A percentile compares a stretch with the other conserved stretches of the same genome.
Conservation (phyloP, 2,329 filamentous ascomycete species). For the Trichoderma afroharzianum region DNA sequence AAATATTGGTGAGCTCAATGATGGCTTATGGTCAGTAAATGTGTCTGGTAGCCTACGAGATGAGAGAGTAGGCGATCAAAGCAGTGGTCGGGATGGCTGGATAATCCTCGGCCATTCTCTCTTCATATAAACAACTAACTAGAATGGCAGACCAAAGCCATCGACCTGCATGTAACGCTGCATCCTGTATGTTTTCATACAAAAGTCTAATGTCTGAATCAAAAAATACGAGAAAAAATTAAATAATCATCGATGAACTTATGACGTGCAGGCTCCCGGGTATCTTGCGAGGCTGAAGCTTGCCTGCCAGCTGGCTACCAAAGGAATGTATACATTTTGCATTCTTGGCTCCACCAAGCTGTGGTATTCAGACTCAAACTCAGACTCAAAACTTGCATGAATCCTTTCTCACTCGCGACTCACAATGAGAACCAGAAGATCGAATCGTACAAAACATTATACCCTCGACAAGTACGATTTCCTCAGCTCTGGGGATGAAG, state of each 20-base stretch:
- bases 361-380: conserved; percentile 7
- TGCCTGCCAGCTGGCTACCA: not conserved
- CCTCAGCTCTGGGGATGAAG: conserved; percentile 31
- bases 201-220: not conserved
- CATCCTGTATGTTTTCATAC: not conserved
- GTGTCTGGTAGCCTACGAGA: not conserved
- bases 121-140: not conserved
- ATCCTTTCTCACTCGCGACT: not conserved
- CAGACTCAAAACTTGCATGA: conserved; percentile 1
- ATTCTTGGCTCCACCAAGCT: not conserved
- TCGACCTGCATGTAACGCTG: not conserved
- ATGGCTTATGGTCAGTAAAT: not conserved
- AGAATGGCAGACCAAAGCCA: not conserved
- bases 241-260: not conserved
- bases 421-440: conserved; percentile 37
- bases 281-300: not conserved
- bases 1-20: not conserved
- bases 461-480: conserved; percentile 35
- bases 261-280: not conserved
- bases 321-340: conserved; percentile 5
- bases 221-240: not conserved
- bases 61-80: not conserved
- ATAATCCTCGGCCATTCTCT: not conserved
- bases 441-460: conserved; percentile 36
- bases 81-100: not conserved